phyloP scores from a whole-genome alignment of 2,329 filamentous ascomycete species.

The Aspergillus sergii region DNA sequence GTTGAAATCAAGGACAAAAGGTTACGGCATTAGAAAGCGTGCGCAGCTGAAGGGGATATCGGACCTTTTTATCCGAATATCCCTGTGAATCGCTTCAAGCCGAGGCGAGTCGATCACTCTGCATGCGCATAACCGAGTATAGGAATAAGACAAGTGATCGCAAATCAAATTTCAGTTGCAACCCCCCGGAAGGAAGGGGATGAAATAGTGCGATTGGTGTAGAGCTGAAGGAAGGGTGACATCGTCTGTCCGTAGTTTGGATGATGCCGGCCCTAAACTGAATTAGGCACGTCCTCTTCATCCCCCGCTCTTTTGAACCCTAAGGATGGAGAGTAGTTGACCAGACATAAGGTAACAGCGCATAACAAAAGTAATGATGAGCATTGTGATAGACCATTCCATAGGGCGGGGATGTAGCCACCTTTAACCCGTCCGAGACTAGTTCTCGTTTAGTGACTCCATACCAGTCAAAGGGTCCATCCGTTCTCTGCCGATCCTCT shows the following conservation, averaged over 20 bases:
- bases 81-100: conserved; percentile 5
- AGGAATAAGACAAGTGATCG: background rate
- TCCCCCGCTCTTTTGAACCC: background rate
- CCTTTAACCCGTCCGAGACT: background rate
- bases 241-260: background rate
- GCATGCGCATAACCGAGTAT: conserved; percentile 12
- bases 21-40: background rate
- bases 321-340: too few relatives aligned
- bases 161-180: background rate
- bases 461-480: background rate
- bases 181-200: background rate
- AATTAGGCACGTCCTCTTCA: background rate
- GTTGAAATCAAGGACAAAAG: background rate
- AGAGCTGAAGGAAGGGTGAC: conserved; percentile 8
- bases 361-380: background rate
- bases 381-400: background rate
- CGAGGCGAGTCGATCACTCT: conserved; percentile 10
- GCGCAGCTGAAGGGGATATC: background rate
- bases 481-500: background rate
- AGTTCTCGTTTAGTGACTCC: background rate
- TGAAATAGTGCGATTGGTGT: background rate
- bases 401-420: background rate
- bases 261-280: background rate
- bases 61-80: conserved; percentile 11
- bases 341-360: background rate